phyloP scores from a whole-genome alignment of 164 flowering plant species.

The Amborella trichopoda region DNA sequence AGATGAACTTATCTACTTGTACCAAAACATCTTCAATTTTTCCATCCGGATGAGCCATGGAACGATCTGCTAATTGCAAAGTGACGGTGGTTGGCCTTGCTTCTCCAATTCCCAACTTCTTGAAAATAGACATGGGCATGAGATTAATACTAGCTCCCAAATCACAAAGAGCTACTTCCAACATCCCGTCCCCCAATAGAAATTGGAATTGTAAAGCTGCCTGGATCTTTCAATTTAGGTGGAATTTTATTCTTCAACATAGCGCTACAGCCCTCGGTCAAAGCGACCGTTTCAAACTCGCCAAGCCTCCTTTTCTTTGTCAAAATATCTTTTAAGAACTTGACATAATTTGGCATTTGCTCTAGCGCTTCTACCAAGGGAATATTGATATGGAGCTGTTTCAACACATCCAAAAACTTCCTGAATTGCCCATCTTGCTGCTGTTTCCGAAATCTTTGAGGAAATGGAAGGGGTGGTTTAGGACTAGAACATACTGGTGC shows the following conservation, averaged over 20 bases:
- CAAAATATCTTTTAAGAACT: neutral
- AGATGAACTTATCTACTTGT: slow-evolving; percentile 2
- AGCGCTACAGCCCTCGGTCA: neutral
- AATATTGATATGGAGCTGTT: too few relatives aligned
- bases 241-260: neutral
- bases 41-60: neutral
- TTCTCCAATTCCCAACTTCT: neutral
- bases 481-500: too few relatives aligned
- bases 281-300: neutral
- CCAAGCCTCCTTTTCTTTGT: neutral
- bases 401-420: too few relatives aligned
- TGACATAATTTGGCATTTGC: too few relatives aligned
- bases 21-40: slow-evolving; percentile 3
- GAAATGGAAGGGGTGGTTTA: too few relatives aligned
- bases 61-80: neutral
- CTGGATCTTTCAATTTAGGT: slow-evolving; percentile 2
- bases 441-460: too few relatives aligned
- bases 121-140: neutral
- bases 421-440: too few relatives aligned
- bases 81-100: slow-evolving; percentile 1
- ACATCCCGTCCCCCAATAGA: neutral
- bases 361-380: too few relatives aligned
- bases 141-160: neutral
- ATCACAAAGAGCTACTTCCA: neutral
- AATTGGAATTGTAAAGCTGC: neutral